Base-by-base conservation (phyloP, 805 yeast species). In the Pichia membranifaciens region DNA sequence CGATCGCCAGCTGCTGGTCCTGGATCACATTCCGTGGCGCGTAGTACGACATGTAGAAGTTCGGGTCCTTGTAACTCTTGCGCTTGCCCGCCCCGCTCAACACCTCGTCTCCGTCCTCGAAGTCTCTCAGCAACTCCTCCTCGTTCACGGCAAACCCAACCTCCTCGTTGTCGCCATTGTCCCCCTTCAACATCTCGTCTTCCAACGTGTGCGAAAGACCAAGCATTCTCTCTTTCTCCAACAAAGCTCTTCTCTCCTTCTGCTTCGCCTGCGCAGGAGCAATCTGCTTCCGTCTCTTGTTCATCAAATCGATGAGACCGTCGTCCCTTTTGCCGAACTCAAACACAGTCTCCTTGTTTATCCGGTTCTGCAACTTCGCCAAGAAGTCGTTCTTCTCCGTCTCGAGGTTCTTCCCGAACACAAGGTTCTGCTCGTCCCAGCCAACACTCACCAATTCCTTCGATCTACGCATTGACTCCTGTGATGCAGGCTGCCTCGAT, bases 351-450 rank as follows among this genome's bases (percentile, higher is more conserved):
- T 93, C 98, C 58, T 87, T 84, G 43, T 79, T 71, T 38, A 71
- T 64, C 60, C 96, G 74, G 55, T 86, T 76, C 50, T 79, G 78
- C 51, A 93, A 69, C 57, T 81, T 80, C 5, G 79, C 85, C 54
- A 93, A 73, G 58, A 93, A 82, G 37, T 67, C 74, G 22, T 84
- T 73, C 61, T 86, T 87, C 55, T 85, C 93, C 53, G 73, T 74
- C 56, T 87, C 96, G 45, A 74, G 62, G 59, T 87, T 87, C 28
- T 77, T 74, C 20, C 95, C 95, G 61, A 89, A 87, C 45, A 86
- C 63, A 29, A 89, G 67, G 65, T 88, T 88, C 58, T 85, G 91
- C 18, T 79, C 88, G 63, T 91, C 96, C 97, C 98, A 93, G 2
- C 90, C 89, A 17, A 79, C 71, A 8, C 70, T 72, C 49, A 81